Evolutionary conservation across 1,284 basidiomycete genomes (phyloP), one percentile per base, ranked within the genome.

Genomic region (Mycosarcoma mackinlayi): DNA sequence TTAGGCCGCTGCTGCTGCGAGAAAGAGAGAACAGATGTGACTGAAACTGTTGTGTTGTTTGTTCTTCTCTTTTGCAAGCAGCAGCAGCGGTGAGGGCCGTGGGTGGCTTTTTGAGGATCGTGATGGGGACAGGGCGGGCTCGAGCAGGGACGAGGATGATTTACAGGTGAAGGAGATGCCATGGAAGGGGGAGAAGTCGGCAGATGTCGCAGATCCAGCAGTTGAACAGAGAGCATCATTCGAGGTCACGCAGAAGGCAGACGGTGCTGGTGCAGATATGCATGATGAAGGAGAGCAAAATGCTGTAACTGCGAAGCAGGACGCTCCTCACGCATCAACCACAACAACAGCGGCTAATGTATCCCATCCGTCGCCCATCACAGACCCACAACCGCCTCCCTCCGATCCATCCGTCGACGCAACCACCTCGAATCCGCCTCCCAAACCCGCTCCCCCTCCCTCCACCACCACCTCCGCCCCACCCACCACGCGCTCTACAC

Each of bases 91-190:
- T 24, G 59, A n/a, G n/a, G n/a, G n/a, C n/a, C n/a, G 66, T 16
- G 45, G 53, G 18, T 70, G 67, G 67, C 61, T 70, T 24, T 39
- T 24, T 5, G 47, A 56, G 18, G 67, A 70, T 33, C 52, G 57
- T 34, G 61, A 61, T 38, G n/a, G 23, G 35, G 34, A 25, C 35
- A 38, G 45, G 23, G 21, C 6, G 38, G 23, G 24, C 11, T 1
- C 28, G n/a, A 30, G 40, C 28, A 56, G 33, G 21, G 27, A 37
- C 33, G 47, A 51, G 41, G 25, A 7, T 6, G 24, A 4, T 21
- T 9, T n/a, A 10, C 24, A 7, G 18, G 11, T n/a, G 25, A 45
- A 52, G 23, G 41, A 44, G 2, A 8, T 18, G 3, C 21, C 1
- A 6, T n/a, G 30, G 3, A 19, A 14, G 6, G 24, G 19, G 35